Percentiles rank a stretch among this genome's conserved stretches.
Conservation (phyloP, 176 grass and related monocot species). For the Aegilops umbellulata region DNA sequence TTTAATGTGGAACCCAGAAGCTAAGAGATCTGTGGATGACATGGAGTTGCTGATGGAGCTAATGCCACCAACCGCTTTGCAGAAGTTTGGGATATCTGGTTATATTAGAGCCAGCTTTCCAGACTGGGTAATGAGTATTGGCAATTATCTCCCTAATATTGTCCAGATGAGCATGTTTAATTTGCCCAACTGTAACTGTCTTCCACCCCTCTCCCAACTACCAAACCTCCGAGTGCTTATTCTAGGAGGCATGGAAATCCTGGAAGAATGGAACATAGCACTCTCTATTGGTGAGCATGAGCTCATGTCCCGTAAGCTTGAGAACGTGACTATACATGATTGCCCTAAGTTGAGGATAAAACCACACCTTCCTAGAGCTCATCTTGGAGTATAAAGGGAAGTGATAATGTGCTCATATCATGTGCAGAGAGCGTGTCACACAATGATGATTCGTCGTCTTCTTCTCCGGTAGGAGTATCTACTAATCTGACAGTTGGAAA, state of each 20-base stretch:
- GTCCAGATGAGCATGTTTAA: accelerated
- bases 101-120: slow-evolving; percentile 5
- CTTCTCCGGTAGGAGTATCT: not conserved
- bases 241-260: no score
- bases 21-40: not conserved
- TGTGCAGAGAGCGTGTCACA: no score
- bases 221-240: no score
- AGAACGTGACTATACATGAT: no score
- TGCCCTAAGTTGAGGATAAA: no score
- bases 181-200: not conserved
- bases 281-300: no score
- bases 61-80: not conserved
- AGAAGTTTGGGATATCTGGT: not conserved
- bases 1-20: not conserved
- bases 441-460: not conserved
- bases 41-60: not conserved
- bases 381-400: no score
- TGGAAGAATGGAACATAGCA: no score
- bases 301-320: no score
- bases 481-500: not conserved
- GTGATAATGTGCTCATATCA: no score
- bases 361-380: no score
- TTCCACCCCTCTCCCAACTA: not conserved
- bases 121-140: not conserved
- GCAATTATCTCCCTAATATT: not conserved